These are phyloP conservation scores for Phialophora expanda DNA, from an alignment of 2,329 filamentous ascomycete genomes.

Conservation along the genomic window DNA sequence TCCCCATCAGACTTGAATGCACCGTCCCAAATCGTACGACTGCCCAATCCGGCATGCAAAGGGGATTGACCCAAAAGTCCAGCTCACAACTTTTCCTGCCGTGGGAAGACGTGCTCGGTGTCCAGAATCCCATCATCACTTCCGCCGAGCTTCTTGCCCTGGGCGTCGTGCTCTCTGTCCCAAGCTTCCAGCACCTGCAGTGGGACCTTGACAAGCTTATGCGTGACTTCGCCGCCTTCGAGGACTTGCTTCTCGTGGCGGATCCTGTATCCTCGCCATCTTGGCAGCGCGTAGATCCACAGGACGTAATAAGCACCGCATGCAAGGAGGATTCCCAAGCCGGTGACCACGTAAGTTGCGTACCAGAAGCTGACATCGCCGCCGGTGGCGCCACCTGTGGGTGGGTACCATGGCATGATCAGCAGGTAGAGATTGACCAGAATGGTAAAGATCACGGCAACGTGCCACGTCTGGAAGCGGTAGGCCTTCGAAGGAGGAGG, in stretches of 20 bases:
- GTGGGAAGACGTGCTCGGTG: slow-evolving; percentile 4
- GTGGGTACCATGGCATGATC: slow-evolving; percentile 75
- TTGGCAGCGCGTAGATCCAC: slow-evolving; percentile 64
- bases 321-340: slow-evolving; percentile 62
- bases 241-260: slow-evolving; percentile 61
- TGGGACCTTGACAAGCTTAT: slow-evolving; percentile 62
- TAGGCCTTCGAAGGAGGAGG: slow-evolving; percentile 37
- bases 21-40: background rate
- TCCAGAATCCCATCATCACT: slow-evolving; percentile 9
- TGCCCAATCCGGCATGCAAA: background rate
- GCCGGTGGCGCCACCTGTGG: slow-evolving; percentile 61
- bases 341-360: slow-evolving; percentile 69
- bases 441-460: slow-evolving; percentile 64
- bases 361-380: slow-evolving; percentile 77
- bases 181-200: slow-evolving; percentile 58
- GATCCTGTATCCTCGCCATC: slow-evolving; percentile 59
- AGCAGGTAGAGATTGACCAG: slow-evolving; percentile 66
- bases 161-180: slow-evolving; percentile 64
- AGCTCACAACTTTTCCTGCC: slow-evolving; percentile 13
- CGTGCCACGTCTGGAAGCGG: slow-evolving; percentile 64
- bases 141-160: slow-evolving; percentile 36
- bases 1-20: background rate
- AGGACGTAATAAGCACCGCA: slow-evolving; percentile 64
- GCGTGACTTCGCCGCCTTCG: slow-evolving; percentile 55
- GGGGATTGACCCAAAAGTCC: background rate